Evolutionary conservation across 495 filamentous ascomycete genomes (phyloP), one percentile per base, ranked within the genome.

Genomic region (Annulohypoxylon nitens): DNA sequence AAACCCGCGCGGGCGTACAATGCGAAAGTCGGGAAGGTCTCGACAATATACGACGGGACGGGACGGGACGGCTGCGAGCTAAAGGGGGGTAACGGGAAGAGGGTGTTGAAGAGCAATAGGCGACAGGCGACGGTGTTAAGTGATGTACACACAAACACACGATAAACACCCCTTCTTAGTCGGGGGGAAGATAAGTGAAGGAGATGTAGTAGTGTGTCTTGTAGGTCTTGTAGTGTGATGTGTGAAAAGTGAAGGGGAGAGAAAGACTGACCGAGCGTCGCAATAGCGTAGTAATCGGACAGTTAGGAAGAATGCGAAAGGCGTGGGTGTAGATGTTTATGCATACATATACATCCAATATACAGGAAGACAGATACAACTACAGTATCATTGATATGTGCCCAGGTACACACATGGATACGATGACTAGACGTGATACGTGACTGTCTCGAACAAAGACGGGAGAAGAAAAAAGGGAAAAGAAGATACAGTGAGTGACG

Each of bases 201-300:
- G 47, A 45, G 20, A 25, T 37, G 18, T 41, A 30, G 47, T 25
- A 30, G 23, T 43, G 39, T 14, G 58, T n/a, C 14, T 25, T 45
- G 34, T 16, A 63, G 30, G 36, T 43, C 3, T 43, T 14, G 39
- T 43, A 43, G 39, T 43, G 39, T 43, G 39, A 14, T 14, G 39
- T 14, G 39, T 43, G 14, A 7, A 12, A 39, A 39, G 36, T 39
- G 36, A 39, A 39, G 36, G 8, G 34, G 11, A 33, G 12, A 64
- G 51, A 51, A 37, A 16, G 14, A 51, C 20, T 47, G 60, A 36
- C 61, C 54, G 14, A 54, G 53, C 34, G 51, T 53, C 39, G 47
- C 62, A 71, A 39, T 50, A 57, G 25, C 36, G 61, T 67, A 68
- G 70, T 64, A 64, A 73, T 73, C 70, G 58, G 58, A 12, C 33